Evolutionary conservation across 345 rosid species (phyloP).

Genomic region (Alliaria petiolata): DNA sequence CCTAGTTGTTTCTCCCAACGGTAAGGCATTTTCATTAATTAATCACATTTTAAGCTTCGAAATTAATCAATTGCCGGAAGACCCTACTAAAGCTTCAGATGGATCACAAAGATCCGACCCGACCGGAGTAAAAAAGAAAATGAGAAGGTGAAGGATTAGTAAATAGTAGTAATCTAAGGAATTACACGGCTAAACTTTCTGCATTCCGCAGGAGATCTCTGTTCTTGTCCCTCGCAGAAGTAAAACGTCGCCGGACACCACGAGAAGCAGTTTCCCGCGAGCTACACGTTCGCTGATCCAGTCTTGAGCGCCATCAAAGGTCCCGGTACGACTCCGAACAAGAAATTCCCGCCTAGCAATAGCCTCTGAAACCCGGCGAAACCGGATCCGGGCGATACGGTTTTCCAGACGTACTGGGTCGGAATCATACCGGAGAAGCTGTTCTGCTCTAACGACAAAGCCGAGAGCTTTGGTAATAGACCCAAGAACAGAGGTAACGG

Average conservation of each 20-base stretch:
- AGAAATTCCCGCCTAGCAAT: conserved; percentile 78
- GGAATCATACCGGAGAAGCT: conserved; percentile 56
- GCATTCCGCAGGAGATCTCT: conserved; percentile 67
- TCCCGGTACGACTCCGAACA: conserved; percentile 70
- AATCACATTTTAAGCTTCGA: background rate
- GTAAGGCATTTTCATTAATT: background rate
- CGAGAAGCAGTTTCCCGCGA: conserved; percentile 66
- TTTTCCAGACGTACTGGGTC: conserved; percentile 48
- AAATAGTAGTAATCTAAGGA: conserved; percentile 13
- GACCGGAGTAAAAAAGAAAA: background rate
- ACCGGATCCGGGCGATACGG: conserved; percentile 41
- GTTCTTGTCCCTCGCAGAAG: conserved; percentile 71
- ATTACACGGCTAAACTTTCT: conserved; percentile 40
- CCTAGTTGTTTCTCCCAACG: background rate
- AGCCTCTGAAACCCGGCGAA: conserved; percentile 59
- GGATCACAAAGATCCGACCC: background rate
- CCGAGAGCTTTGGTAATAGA: conserved; percentile 47
- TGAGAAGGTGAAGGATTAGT: background rate
- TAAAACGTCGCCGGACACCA: conserved; percentile 66
- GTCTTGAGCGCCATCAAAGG: conserved; percentile 57
- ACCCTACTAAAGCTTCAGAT: background rate
- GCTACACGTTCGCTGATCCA: conserved; percentile 51
- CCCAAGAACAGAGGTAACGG: conserved; percentile 44
- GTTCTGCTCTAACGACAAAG: conserved; percentile 50
- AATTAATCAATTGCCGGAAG: background rate